These are phyloP conservation scores for Trypanosoma conorhini DNA, from an alignment of 208 protist species.

Conservation along the genomic window DNA sequence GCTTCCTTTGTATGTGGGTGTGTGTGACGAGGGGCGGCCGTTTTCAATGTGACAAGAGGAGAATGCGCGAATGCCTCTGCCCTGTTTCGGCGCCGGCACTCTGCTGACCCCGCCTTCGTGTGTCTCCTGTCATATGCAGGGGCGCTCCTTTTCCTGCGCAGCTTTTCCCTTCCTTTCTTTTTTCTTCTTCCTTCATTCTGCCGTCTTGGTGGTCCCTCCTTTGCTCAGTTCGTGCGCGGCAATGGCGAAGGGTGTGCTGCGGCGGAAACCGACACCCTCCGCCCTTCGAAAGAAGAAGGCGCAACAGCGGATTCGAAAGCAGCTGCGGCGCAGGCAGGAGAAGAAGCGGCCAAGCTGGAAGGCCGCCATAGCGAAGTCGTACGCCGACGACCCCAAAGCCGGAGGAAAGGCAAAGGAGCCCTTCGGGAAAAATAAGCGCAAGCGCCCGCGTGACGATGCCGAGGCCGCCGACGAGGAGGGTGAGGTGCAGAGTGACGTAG, in stretches of 20 bases:
- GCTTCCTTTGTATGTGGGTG: background rate
- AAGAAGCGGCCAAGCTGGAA: conserved; percentile 84
- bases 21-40: background rate
- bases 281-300: conserved; percentile 84
- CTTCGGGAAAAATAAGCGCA: conserved; percentile 34
- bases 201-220: conserved; percentile 4
- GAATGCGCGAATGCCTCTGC: background rate
- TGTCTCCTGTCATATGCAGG: background rate
- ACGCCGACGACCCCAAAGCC: conserved; percentile 30
- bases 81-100: background rate
- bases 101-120: background rate
- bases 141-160: conserved; percentile 10
- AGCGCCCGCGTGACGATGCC: conserved; percentile 35
- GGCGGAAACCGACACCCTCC: conserved; percentile 83
- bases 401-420: conserved; percentile 33
- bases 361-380: conserved; percentile 67
- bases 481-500: conserved; percentile 90
- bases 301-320: conserved; percentile 89
- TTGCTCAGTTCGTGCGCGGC: background rate
- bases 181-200: conserved; percentile 6
- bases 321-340: conserved; percentile 70
- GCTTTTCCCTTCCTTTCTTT: conserved; percentile 10
- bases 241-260: conserved; percentile 79
- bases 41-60: background rate
- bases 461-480: conserved; percentile 31